A percentile compares a stretch with the other conserved stretches of the same genome.
phyloP scores from a whole-genome alignment of 106 monocot species.

The Dactylorhiza incarnata region DNA sequence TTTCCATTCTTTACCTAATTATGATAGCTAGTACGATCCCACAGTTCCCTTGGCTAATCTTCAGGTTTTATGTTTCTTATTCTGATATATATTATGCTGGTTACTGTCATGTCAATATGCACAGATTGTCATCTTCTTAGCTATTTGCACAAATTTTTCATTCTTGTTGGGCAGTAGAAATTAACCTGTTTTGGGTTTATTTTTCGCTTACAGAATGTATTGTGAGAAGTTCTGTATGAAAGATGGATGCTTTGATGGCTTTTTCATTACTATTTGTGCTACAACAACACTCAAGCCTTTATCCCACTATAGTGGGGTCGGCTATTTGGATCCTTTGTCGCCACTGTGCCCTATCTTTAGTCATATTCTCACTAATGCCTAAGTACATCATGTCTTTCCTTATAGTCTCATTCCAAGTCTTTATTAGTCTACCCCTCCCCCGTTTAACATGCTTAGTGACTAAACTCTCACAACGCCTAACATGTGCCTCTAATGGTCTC shows the following conservation, averaged over 20 bases:
- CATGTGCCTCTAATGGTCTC: no score
- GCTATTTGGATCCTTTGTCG: no score
- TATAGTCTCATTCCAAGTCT: no score
- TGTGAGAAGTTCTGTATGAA: not conserved
- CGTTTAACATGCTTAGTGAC: no score
- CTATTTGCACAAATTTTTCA: not conserved
- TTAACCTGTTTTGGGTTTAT: not conserved
- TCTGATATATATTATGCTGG: not conserved
- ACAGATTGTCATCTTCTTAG: not conserved
- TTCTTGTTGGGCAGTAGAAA: not conserved
- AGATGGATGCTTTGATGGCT: not conserved
- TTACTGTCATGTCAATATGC: not conserved
- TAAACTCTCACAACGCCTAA: no score
- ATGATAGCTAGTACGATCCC: not conserved
- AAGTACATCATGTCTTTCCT: no score
- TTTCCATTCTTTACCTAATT: no score
- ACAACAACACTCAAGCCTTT: no score
- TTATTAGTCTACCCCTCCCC: no score
- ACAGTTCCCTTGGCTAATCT: not conserved
- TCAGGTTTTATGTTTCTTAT: not conserved
- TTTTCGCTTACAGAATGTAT: not conserved
- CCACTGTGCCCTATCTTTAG: no score
- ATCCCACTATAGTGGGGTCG: no score
- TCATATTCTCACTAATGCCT: no score
- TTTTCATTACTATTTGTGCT: not conserved